A percentile compares a stretch with the other conserved stretches of the same genome.
phyloP scores from a whole-genome alignment of 441 rosid genomes.

The Pelargonium fulgidum region DNA sequence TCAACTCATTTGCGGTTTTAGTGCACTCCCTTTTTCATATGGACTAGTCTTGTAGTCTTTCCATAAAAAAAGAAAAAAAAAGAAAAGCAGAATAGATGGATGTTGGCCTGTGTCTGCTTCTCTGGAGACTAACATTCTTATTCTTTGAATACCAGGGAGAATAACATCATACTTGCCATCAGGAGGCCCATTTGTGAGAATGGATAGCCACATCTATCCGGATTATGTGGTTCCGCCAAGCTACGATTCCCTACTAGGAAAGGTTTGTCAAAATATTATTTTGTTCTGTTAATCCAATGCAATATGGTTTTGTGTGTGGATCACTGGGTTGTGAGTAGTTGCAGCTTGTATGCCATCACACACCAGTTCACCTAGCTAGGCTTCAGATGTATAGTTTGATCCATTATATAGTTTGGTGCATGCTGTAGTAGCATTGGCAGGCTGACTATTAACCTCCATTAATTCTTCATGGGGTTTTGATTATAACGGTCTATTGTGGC shows the following conservation, averaged over 20 bases:
- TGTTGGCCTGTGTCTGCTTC: no score
- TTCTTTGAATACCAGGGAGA: conserved; percentile 41
- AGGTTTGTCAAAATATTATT: conserved; percentile 44
- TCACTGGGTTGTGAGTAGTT: background rate
- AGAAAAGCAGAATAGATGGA: no score
- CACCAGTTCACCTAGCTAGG: background rate
- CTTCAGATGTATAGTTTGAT: background rate
- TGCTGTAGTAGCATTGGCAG: background rate
- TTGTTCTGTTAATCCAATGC: conserved; percentile 9
- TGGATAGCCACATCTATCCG: conserved; percentile 96
- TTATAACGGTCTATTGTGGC: background rate
- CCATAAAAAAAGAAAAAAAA: no score
- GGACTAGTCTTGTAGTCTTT: no score
- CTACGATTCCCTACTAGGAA: conserved; percentile 91
- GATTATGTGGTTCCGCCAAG: conserved; percentile 97
- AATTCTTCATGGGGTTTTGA: background rate
- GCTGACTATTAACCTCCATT: background rate
- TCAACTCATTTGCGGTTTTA: no score
- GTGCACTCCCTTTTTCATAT: no score
- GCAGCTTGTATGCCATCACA: background rate
- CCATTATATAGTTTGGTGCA: background rate
- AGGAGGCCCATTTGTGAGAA: conserved; percentile 96
- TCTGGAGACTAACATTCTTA: no score
- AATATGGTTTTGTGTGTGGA: background rate
- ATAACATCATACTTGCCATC: conserved; percentile 89